These are phyloP conservation scores for Boletus sensibilis DNA, from an alignment of 768 basidiomycete species.

Conservation along the genomic window DNA sequence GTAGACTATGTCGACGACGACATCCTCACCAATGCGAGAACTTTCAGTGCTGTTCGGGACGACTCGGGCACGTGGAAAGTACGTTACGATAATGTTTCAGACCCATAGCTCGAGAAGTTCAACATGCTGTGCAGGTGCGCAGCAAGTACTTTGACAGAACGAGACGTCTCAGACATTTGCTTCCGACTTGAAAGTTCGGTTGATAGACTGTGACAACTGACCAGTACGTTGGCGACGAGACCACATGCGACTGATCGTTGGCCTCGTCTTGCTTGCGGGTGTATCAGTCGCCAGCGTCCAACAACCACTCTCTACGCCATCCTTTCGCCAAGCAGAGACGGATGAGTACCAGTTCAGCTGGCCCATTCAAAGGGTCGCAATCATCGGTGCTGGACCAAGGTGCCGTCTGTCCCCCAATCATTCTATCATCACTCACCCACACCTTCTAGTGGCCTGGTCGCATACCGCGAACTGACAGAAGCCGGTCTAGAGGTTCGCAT, in stretches of 20 bases:
- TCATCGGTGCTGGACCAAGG: constrained; percentile 6
- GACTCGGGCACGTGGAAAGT: too few relatives aligned
- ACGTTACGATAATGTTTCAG: too few relatives aligned
- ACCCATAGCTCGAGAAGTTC: too few relatives aligned
- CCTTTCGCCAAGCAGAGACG: neutral
- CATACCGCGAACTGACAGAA: neutral
- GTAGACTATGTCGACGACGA: too few relatives aligned
- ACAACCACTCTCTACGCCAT: neutral
- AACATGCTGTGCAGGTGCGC: too few relatives aligned
- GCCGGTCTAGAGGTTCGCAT: constrained; percentile 2
- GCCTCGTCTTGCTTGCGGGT: neutral
- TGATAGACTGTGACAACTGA: too few relatives aligned
- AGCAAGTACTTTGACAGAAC: too few relatives aligned
- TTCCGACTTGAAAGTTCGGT: too few relatives aligned
- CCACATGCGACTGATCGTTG: neutral
- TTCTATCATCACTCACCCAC: neutral
- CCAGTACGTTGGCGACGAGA: too few relatives aligned
- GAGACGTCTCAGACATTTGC: too few relatives aligned
- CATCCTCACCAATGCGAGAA: too few relatives aligned
- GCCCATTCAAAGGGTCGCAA: constrained; percentile 2
- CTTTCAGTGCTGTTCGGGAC: too few relatives aligned
- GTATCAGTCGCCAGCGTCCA: neutral
- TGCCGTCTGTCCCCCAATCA: neutral
- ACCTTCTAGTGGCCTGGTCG: neutral
- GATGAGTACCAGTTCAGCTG: neutral